Evolutionary conservation across 805 yeast species (phyloP).

Genomic region (Myxozyma neotropica): DNA sequence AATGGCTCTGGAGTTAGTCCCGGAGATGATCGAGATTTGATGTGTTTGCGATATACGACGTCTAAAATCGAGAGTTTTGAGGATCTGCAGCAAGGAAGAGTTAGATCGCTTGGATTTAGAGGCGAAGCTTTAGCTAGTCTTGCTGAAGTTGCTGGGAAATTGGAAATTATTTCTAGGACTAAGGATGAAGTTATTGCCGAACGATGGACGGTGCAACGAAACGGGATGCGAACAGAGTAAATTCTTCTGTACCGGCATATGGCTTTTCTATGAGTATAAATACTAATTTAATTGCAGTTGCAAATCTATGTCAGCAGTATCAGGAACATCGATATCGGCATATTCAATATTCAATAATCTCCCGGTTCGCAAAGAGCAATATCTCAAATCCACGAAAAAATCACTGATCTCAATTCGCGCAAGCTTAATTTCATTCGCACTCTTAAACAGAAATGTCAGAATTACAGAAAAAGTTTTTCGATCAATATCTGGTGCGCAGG

Average conservation of each 20-base stretch:
- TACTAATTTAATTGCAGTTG: constrained; percentile 28
- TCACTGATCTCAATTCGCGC: constrained; percentile 68
- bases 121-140: constrained; percentile 87
- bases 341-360: constrained; percentile 77
- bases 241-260: constrained; percentile 38
- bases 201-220: constrained; percentile 61
- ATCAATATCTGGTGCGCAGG: constrained; percentile 6
- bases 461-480: constrained; percentile 13
- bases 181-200: constrained; percentile 60
- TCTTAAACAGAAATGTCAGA: constrained; percentile 17
- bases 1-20: constrained; percentile 68
- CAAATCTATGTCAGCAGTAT: constrained; percentile 71
- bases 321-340: constrained; percentile 72
- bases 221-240: constrained; percentile 44
- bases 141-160: constrained; percentile 68
- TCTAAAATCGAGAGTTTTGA: constrained; percentile 68
- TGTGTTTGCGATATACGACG: constrained; percentile 83
- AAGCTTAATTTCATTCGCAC: constrained; percentile 49
- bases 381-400: constrained; percentile 58
- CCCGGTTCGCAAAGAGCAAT: constrained; percentile 65
- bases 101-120: constrained; percentile 77
- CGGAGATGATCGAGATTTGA: constrained; percentile 62
- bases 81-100: constrained; percentile 53
- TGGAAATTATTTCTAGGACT: constrained; percentile 70
- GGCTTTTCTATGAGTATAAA: constrained; percentile 45